Base-by-base conservation (phyloP, 2,329 filamentous ascomycete species). In the Alternaria hordeiaustralica region DNA sequence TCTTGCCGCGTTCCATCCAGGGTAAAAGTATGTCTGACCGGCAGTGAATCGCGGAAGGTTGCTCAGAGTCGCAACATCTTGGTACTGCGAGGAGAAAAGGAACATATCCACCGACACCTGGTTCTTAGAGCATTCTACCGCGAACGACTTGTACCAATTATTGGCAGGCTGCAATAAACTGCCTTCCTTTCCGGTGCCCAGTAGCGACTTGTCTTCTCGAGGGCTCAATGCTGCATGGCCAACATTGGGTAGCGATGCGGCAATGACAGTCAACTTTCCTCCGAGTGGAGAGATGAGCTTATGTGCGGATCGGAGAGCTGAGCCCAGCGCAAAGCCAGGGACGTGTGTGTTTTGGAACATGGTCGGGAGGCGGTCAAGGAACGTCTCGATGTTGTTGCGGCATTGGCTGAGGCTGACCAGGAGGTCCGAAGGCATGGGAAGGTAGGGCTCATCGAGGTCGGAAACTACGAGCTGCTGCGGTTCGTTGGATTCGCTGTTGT, bases 71-170 rank as follows among this genome's bases (percentile, higher is more conserved):
- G 96, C 96, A 55, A 99, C 96, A 78, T 99, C 96, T 81, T 98
- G 96, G 80, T 99, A 78, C 30, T 74, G 72, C 11, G 73, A 75
- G 6, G 75, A 77, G 56, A 78, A 79, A 7, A 79, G 66, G 65
- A 79, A 79, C 76, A 79, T 79, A 58, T 79, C 76, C 41, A 99
- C 94, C 0, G 94, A 98, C 26, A 99, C 96, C 81, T 99, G 96
- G 71, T 96, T 97, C 85, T 99, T 99, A 41, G 94, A 97, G 82
- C 96, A 99, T 79, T 99, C 96, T 4, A 99, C 96, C 0, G 96
- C 96, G 75, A 99, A 99, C 75, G 93, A 97, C 86, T 99, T 99
- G 87, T 98, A 99, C 82, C 98, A 99, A 76, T 92, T 94, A 83
- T 94, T 97, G 44, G 89, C 92, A 0, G 96, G 97, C 79, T 98